Base-by-base conservation (phyloP, 2,329 filamentous ascomycete species). In the Colletotrichum sidae region DNA sequence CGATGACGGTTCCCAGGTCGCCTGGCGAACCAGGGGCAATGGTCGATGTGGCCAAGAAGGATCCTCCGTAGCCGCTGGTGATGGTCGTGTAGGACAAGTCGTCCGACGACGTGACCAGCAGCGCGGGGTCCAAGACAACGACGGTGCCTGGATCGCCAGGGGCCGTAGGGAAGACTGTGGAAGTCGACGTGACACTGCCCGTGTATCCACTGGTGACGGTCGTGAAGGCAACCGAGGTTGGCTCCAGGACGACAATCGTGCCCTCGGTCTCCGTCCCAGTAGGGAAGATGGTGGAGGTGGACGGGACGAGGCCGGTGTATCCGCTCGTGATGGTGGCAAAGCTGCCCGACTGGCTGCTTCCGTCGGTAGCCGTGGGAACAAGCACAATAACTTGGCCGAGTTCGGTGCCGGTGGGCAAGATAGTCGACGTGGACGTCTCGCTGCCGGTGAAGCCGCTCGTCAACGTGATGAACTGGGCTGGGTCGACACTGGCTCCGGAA, bases 221-320 rank as follows among this genome's bases (percentile, higher is more conserved):
- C 11, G 47, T 64, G 33, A 60, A 63, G 6, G 17, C 47, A 15
- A 39, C 17, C 12, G 41, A 55, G 17, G 52, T 61, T 2, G 61
- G 61, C 25, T 54, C 56, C 7, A 55, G 17, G 6, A 65, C 25
- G 33, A 65, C 25, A 17, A 65, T 11, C 6, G 50, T 52, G 6
- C 61, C 61, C 3, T 38, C 33, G 2, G 44, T 54, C 6, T 55
- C 38, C 0, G 61, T 65, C 33, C 56, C 61, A 5, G 56, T 65
- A 5, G 61, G 56, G 12, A 60, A n/a, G 13, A 65, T n/a, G 7
- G 57, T 60, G 12, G 50, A 47, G 4, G 57, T 60, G 8, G 50
- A 41, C 6, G 50, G 35, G 11, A 38, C 44, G 6, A 12, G 17
- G 13, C 57, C 57, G 4, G 49, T 37, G 37, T 60, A 60, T 2